Evolutionary conservation across 2,329 filamentous ascomycete genomes (phyloP), one percentile per base, ranked within the genome.

Genomic region (Stagonosporopsis cucurbitacearum): DNA sequence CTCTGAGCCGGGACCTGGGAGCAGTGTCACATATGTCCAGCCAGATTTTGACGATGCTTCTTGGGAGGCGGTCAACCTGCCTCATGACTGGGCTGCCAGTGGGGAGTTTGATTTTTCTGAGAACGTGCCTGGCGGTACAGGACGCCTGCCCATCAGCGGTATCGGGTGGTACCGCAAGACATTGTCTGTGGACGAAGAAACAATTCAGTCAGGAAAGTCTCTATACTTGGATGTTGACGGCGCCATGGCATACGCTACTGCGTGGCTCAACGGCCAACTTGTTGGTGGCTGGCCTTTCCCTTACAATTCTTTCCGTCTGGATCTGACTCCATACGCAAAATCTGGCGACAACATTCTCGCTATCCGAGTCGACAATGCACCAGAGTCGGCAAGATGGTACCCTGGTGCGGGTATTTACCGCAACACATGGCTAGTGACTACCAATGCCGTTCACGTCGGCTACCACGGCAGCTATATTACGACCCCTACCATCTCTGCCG

Each of bases 331-430:
- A 0, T 79, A 80, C 74, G 54, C 56, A 0, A 64, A 65, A 22
- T 46, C 61, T 12, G 68, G 70, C 1, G 77, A 80, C 17, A 72
- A 84, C 45, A 54, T 73, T 25, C 67, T 84, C 0, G 82, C 82
- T 1, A 81, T 85, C 33, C 78, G 82, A 0, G 59, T 84, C 2
- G 81, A 85, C 43, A 83, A 84, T 56, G 73, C 78, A 0, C 35
- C 77, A 0, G 74, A 81, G 15, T 80, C 76, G 2, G 81, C 82
- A 2, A 77, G 82, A 2, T 85, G 81, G 81, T 85, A 84, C 57
- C 82, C 82, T 4, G 82, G 82, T 13, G 82, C 73, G 12, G 82
- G 82, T 1, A 71, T 85, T 13, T 84, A 84, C 62, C 78, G 82
- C 1, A 83, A 83, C 54, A 74, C 84, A 4, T 85, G 82, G 82